Base-by-base conservation (phyloP, 1,139 yeast species). In the Torulaspora pretoriensis region DNA sequence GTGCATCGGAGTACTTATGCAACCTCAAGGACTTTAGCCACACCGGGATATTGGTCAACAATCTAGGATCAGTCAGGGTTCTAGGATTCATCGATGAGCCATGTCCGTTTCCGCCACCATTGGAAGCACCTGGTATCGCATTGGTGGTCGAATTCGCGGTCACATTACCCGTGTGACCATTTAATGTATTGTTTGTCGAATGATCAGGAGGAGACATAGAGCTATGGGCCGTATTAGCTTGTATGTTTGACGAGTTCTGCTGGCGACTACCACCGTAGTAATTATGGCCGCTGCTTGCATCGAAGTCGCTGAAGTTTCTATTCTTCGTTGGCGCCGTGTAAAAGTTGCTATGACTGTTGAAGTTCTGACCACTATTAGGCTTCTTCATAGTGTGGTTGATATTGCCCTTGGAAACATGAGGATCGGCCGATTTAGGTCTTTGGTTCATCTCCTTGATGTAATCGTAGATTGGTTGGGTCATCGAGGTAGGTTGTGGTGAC, bases 11-110 rank as follows among this genome's bases (percentile, higher is more conserved):
- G 68, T 92, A 92, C 68, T 92, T 92, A 72, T 92, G 98, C 59
- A 92, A 73, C 51, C 99, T 73, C 52, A 92, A 71, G 16, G 90
- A 76, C 64, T 95, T 83, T 64, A 92, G 73, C 98, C 98, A 92
- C 3, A 87, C 84, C 2, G 97, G 95, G 44, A 92, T 80, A 63
- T 92, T 94, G 50, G 74, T 72, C 59, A 89, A 70, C 49, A 87
- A 68, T 45, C 78, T 80, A 31, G 74, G 69, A 56, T 80, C 83
- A 17, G 87, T 74, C 43, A 82, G 78, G 57, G 81, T 89, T 43
- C 74, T 70, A 4, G 86, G 83, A 34, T 67, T 68, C 56, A 70
- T 67, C 68, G 83, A 78, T 12, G 82, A 73, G 3, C 54, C 55
- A 16, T 46, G 38, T 10, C 38, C 36, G 28, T 16, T 29, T 19